Evolutionary conservation across 345 rosid species (phyloP).

Genomic region (Angophora floribunda): DNA sequence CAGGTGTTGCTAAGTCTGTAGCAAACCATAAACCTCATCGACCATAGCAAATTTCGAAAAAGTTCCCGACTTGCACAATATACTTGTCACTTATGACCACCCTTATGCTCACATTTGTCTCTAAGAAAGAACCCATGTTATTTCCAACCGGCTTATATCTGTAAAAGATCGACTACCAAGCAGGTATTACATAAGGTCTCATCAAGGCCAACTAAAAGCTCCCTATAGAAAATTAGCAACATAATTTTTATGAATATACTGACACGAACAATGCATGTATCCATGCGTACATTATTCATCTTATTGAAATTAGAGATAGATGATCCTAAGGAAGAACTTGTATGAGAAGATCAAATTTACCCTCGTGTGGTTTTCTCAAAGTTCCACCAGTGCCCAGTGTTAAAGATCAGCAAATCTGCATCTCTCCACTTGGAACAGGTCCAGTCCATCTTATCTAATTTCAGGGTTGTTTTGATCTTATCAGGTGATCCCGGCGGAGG

Average conservation of each 20-base stretch:
- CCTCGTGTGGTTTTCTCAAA: conserved; percentile 75
- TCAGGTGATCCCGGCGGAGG: conserved; percentile 53
- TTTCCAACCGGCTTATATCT: background rate
- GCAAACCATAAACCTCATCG: background rate
- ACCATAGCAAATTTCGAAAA: background rate
- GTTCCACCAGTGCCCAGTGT: conserved; percentile 98
- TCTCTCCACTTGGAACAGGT: conserved; percentile 51
- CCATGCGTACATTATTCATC: background rate
- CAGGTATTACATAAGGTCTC: background rate
- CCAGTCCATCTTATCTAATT: conserved; percentile 87
- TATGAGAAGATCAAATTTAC: conserved; percentile 16
- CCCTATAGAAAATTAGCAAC: background rate
- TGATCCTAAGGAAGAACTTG: background rate
- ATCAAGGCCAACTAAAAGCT: background rate
- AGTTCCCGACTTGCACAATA: background rate
- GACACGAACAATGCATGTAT: background rate
- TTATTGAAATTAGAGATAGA: background rate
- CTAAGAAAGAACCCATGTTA: background rate
- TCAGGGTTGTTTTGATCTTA: conserved; percentile 61
- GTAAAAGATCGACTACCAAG: background rate
- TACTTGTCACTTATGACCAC: background rate
- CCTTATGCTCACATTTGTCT: background rate
- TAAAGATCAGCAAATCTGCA: conserved; percentile 71
- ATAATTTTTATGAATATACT: background rate
- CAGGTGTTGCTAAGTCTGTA: background rate